These are phyloP conservation scores for Penicillium aurantiogriseum DNA, from an alignment of 2,329 filamentous ascomycete species.

Conservation along the genomic window DNA sequence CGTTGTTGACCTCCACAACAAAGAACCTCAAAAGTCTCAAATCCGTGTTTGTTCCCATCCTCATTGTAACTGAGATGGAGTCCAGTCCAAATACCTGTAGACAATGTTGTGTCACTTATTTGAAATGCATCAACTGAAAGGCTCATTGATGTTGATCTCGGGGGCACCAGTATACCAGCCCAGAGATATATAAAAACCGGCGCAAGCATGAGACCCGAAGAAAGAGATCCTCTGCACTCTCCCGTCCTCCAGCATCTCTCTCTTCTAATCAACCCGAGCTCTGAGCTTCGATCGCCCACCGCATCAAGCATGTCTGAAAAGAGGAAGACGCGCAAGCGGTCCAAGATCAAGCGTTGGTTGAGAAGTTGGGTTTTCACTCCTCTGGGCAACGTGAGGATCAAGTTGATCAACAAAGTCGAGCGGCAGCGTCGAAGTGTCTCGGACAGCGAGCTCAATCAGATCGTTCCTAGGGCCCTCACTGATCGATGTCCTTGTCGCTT, in stretches of 20 bases:
- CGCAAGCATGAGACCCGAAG: neutral
- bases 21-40: neutral
- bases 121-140: neutral
- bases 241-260: neutral
- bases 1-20: neutral
- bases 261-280: neutral
- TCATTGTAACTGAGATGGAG: constrained; percentile 2
- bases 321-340: neutral
- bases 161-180: neutral
- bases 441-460: neutral
- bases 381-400: neutral
- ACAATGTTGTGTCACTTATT: neutral
- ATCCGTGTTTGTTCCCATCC: neutral
- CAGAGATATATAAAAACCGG: neutral
- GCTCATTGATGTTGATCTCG: neutral
- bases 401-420: neutral
- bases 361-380: constrained; percentile 3
- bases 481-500: neutral
- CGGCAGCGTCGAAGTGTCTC: neutral
- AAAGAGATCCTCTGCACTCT: neutral
- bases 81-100: neutral
- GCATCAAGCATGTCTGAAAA: neutral
- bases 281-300: neutral
- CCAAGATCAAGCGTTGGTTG: neutral
- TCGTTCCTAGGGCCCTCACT: neutral